Base-by-base conservation (phyloP, 805 yeast genomes). In the Saccharomyces paradoxus region DNA sequence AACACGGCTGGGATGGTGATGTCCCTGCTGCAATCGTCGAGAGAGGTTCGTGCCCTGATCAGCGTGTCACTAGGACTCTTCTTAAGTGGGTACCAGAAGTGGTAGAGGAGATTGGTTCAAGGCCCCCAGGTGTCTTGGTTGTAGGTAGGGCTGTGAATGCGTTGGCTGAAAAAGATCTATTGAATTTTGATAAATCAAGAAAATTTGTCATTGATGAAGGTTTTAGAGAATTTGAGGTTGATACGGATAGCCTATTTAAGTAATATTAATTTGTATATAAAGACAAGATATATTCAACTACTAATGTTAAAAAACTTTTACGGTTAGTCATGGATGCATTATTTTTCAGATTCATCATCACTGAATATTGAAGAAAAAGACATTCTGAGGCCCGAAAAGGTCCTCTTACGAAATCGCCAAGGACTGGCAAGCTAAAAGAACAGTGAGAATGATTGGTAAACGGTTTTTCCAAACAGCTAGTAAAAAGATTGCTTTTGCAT, bases 41-140 rank as follows among this genome's bases (percentile, higher is more conserved):
- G 68, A 77, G 97, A 55, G 96, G 97, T 0, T 84, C 94, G 14
- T 90, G 97, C 69, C 90, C 94, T 0, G 98, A 91, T 66, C 97
- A 92, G 71, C 72, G 98, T 54, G 78, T 91, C 4, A 82, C 90
- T 2, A 75, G 96, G 58, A 87, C 97, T 0, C 78, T 81, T 0
- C 71, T 92, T 48, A 75, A 76, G 51, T 72, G 85, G 58, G 81
- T 89, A 1, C 85, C 86, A 0, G 83, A 77, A 47, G 95, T 94
- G 1, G 81, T 89, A 1, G 85, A 85, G 58, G 80, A 80, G 29
- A 79, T 82, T 48, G 97, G 96, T 0, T 84, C 94, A 12, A 76
- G 96, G 58, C 98, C 98, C 0, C 98, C 98, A 0, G 98, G 98
- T 0, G 73, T 92, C 53, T 74, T 92, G 46, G 85, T 92, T 2